Evolutionary conservation across 345 rosid genomes (phyloP).

Genomic region (Camelina laxa): DNA sequence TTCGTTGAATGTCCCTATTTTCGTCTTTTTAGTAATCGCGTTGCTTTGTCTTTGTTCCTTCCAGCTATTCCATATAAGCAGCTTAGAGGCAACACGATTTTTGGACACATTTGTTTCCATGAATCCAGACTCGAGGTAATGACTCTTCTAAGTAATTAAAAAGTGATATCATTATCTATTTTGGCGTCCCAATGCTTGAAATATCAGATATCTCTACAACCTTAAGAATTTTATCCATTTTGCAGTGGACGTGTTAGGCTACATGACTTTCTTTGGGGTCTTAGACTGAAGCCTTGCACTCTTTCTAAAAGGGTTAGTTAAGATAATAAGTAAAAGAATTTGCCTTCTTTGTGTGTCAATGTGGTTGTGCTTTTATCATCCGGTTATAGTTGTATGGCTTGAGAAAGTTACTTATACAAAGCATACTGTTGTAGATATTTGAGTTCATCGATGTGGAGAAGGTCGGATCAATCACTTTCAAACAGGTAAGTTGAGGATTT

Average conservation of each 20-base stretch:
- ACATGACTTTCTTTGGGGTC: conserved; percentile 61
- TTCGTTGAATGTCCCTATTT: not conserved
- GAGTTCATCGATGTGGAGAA: conserved; percentile 83
- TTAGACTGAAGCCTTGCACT: conserved; percentile 62
- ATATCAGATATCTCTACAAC: not conserved
- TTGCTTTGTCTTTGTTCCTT: conserved; percentile 36
- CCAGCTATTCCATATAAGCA: conserved; percentile 79
- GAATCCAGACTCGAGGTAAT: conserved; percentile 87
- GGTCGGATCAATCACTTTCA: conserved; percentile 77
- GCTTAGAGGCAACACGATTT: conserved; percentile 75
- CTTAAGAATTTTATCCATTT: conserved; percentile 10
- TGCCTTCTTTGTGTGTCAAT: not conserved
- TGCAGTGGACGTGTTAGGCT: conserved; percentile 80
- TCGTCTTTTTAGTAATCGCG: conserved; percentile 28
- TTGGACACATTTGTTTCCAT: conserved; percentile 80
- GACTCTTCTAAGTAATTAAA: conserved; percentile 18
- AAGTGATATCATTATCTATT: not conserved
- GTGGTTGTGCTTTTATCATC: conserved; percentile 6
- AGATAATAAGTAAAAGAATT: no score
- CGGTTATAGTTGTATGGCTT: not conserved
- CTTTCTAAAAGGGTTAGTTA: conserved; percentile 73
- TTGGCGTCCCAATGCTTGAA: not conserved
- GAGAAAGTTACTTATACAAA: conserved; percentile 22
- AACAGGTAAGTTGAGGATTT: conserved; percentile 61
- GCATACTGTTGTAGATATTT: conserved; percentile 62